Evolutionary conservation across 371 early-diverging fungal genomes (phyloP), one percentile per base, ranked within the genome.

Genomic region (Mortierella sp.): DNA sequence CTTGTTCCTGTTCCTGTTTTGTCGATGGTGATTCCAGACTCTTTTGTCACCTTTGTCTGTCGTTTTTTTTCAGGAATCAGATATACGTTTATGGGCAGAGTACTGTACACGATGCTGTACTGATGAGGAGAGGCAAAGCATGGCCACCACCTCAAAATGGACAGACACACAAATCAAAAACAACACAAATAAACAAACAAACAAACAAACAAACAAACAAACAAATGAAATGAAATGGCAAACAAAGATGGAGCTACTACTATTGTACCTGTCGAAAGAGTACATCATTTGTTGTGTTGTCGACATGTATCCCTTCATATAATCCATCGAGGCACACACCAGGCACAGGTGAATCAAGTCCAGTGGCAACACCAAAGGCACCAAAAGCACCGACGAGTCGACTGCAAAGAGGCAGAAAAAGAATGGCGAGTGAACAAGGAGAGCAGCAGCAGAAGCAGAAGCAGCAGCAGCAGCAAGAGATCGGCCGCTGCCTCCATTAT

Each of bases 351-450:
- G 45, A 70, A 31, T 47, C 9, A 6, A 50, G 21, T 54, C 48
- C 55, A 38, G 48, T 73, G 73, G 52, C 48, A 73, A 48, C 38
- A 73, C 73, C 44, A 31, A 54, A 24, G 21, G 26, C 8, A n/a
- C n/a, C 26, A 58, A 60, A 60, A n/a, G n/a, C n/a, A 38, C 42
- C 42, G 42, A 38, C 42, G 42, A 38, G 42, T 38, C 42, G 42
- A 38, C 42, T 63, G 63, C 50, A 16, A 60, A 28, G 8, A 19
- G 14, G 28, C 14, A 60, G 60, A 28, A 34, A 34, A 34, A 11
- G 63, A 63, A 19, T 63, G 63, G 63, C 38, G 28, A 31, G 63
- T 63, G 63, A 16, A 19, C 58, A 63, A 38, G 42, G 42, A 38
- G 42, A 19, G 19, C 24, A 44, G 45, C 70, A 24, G 70, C 42